These are phyloP conservation scores for Candida smagusa DNA, from an alignment of 1,139 yeast species.

Conservation along the genomic window DNA sequence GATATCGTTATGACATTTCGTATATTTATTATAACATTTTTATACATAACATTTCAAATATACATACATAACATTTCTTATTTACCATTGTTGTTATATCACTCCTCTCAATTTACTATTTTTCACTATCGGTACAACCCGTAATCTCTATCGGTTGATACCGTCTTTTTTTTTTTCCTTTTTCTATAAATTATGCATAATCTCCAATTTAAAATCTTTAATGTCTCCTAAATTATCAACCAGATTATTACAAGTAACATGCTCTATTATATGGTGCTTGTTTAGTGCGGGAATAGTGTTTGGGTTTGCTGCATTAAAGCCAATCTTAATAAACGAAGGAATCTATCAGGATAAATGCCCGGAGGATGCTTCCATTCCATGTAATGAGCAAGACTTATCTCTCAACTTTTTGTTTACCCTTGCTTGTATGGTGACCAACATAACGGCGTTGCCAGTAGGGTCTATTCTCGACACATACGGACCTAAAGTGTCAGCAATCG, in stretches of 20 bases:
- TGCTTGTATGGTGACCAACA: conserved; percentile 86
- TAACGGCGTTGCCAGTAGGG: conserved; percentile 80
- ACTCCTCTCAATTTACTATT: not conserved
- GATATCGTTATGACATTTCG: too few species aligned
- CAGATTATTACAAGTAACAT: conserved; percentile 46
- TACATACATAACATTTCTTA: too few species aligned
- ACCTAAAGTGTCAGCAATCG: conserved; percentile 73
- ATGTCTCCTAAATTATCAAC: conserved; percentile 8
- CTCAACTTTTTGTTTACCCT: conserved; percentile 79
- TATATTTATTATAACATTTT: too few species aligned
- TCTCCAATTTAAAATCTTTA: not conserved
- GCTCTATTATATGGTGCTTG: conserved; percentile 84
- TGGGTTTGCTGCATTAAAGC: conserved; percentile 92
- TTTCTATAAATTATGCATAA: too few species aligned
- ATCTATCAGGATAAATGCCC: conserved; percentile 66
- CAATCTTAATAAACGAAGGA: conserved; percentile 71
- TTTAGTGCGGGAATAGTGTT: conserved; percentile 91
- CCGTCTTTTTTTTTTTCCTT: too few species aligned
- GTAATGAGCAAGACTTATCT: conserved; percentile 75
- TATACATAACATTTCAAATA: too few species aligned
- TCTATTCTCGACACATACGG: conserved; percentile 73
- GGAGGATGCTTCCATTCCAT: conserved; percentile 29
- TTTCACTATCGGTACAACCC: not conserved
- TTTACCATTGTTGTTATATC: too few species aligned
- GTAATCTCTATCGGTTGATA: not conserved